Evolutionary conservation across 768 basidiomycete genomes (phyloP).

Genomic region (Russula vinacea): DNA sequence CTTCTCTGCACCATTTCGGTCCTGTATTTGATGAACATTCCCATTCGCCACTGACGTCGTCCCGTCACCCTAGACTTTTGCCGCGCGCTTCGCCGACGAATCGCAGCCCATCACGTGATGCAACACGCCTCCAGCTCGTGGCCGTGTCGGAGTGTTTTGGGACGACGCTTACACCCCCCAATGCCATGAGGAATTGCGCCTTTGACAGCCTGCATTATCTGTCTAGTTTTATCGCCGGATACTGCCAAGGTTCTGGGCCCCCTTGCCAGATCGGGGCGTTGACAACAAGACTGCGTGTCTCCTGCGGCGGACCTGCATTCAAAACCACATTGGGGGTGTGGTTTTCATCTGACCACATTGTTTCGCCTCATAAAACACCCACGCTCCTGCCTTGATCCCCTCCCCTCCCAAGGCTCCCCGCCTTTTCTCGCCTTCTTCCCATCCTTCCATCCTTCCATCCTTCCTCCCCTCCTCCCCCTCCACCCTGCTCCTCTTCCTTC

Average conservation of each 20-base stretch:
- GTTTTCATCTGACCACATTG: slow-evolving; percentile 22
- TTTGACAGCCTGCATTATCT: slow-evolving; percentile 11
- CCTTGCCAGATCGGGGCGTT: slow-evolving; percentile 25
- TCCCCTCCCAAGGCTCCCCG: slow-evolving; percentile 11
- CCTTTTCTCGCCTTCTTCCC: slow-evolving; percentile 5
- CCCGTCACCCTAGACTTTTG: not conserved
- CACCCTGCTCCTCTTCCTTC: not conserved
- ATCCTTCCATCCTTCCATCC: not conserved
- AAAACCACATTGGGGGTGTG: slow-evolving; percentile 20
- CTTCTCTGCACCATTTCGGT: not conserved
- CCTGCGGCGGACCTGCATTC: not conserved
- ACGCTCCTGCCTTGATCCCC: slow-evolving; percentile 10
- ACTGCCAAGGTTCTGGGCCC: slow-evolving; percentile 15
- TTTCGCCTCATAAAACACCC: slow-evolving; percentile 26
- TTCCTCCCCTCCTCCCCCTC: not conserved
- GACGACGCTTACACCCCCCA: slow-evolving; percentile 17
- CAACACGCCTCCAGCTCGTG: slow-evolving; percentile 26
- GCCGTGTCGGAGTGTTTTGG: slow-evolving; percentile 20
- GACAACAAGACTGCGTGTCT: slow-evolving; percentile 23
- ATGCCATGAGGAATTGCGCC: slow-evolving; percentile 18
- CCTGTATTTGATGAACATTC: not conserved
- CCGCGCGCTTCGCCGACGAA: not conserved
- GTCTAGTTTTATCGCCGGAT: slow-evolving; percentile 19
- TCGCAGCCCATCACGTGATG: slow-evolving; percentile 12
- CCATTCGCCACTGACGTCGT: not conserved